Evolutionary conservation across 257 asterid species (phyloP).

Genomic region (Voacanga thouarsii): DNA sequence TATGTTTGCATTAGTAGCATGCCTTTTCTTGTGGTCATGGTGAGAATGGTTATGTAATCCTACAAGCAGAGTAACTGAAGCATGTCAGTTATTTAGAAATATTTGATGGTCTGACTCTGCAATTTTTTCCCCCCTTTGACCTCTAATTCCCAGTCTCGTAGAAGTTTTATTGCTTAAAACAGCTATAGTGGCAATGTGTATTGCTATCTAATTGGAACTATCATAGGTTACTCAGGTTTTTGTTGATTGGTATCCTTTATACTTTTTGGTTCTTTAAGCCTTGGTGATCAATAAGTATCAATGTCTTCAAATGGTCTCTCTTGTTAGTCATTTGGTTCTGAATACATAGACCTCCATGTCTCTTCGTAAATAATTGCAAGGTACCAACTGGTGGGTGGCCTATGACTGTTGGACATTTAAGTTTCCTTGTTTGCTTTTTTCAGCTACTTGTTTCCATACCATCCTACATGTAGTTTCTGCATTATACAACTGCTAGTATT

Average conservation of each 20-base stretch:
- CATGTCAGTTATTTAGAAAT: neutral
- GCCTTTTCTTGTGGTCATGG: conserved; percentile 3
- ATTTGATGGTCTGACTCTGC: neutral
- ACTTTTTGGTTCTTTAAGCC: neutral
- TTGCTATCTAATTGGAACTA: neutral
- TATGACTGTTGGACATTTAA: neutral
- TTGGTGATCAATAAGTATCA: neutral
- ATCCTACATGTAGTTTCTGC: neutral
- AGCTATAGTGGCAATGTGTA: neutral
- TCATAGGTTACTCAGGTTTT: neutral
- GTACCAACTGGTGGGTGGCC: neutral
- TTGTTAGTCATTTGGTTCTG: neutral
- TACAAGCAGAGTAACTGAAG: neutral
- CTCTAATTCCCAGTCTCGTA: neutral
- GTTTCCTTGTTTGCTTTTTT: neutral
- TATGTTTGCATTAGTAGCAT: neutral
- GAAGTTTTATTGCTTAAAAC: neutral
- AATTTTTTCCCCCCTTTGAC: neutral
- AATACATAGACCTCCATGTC: no score
- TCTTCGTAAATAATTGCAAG: neutral
- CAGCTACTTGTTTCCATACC: neutral
- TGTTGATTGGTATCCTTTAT: neutral
- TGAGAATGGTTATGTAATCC: neutral
- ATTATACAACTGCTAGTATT: neutral
- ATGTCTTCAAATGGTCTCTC: neutral